Evolutionary conservation across 2,329 filamentous ascomycete genomes (phyloP).

Genomic region (Alternaria burnsii): DNA sequence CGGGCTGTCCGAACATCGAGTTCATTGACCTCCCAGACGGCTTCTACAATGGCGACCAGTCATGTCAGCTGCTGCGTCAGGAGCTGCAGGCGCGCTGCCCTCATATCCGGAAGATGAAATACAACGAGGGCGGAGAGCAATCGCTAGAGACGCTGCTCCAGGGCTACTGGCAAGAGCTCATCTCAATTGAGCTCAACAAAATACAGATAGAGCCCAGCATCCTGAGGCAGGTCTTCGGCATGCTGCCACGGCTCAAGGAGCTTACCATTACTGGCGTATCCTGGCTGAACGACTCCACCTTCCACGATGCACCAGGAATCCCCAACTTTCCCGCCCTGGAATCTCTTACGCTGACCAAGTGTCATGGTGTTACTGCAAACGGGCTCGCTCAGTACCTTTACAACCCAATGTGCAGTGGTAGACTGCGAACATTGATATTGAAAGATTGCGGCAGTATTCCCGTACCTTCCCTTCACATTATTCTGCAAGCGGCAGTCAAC

Average conservation of each 20-base stretch:
- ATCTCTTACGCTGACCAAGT: constrained; percentile 75
- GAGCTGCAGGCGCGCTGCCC: constrained; percentile 86
- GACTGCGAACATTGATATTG: constrained; percentile 74
- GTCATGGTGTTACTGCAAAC: constrained; percentile 73
- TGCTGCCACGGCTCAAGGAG: constrained; percentile 72
- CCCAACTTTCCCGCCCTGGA: constrained; percentile 78
- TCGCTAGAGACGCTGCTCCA: constrained; percentile 75
- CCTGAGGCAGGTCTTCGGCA: constrained; percentile 74
- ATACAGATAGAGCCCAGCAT: constrained; percentile 75
- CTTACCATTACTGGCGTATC: constrained; percentile 76
- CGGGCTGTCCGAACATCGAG: constrained; percentile 81
- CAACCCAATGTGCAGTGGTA: constrained; percentile 61
- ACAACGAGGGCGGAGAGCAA: constrained; percentile 78
- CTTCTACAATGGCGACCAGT: constrained; percentile 80
- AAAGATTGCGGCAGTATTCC: constrained; percentile 73
- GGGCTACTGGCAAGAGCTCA: constrained; percentile 73
- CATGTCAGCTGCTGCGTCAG: constrained; percentile 77
- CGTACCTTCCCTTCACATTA: constrained; percentile 66
- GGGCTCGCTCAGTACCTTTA: constrained; percentile 76
- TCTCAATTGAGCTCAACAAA: constrained; percentile 74
- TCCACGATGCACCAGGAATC: constrained; percentile 70
- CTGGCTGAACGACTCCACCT: constrained; percentile 79
- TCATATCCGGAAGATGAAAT: constrained; percentile 88
- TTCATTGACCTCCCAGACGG: constrained; percentile 93
- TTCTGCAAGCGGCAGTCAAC: constrained; percentile 66